Evolutionary conservation across 2,329 filamentous ascomycete species (phyloP), one percentile per base, ranked within the genome.

Genomic region (Phaeosphaeriaceae sp.): DNA sequence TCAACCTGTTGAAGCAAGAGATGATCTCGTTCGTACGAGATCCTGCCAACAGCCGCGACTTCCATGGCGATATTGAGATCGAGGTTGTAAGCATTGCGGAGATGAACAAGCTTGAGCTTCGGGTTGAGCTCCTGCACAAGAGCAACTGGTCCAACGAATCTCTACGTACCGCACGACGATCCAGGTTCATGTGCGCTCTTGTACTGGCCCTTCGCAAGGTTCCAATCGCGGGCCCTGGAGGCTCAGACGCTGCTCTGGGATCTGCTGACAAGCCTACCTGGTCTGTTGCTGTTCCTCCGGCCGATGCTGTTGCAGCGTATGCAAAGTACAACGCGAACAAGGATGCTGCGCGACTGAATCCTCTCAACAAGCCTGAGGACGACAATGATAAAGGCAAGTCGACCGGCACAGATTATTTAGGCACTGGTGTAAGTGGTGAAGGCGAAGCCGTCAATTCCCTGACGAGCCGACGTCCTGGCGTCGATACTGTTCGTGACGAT

Each of bases 111-210:
- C 83, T 98, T 51, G 86, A 91, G 68, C 86, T 99, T 54, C 88
- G 88, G 69, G 84, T 97, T 41, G 89, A 91, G 69, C 93, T 97
- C 73, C 88, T 90, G 72, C 93, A 98, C 84, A 98, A 98, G 76
- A 79, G 76, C 67, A 84, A 84, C 64, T 84, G 81, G 80, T 77
- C 80, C 27, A 84, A 97, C 78, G 94, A 97, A 67, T 84, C 86
- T 1, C 85, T 97, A 42, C 90, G 93, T 42, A 89, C 89, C 19
- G 86, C 90, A 7, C 88, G 93, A 52, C 89, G 94, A 60, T 96
- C 91, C 76, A 98, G 97, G 79, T 98, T 99, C 81, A 96, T 98
- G 88, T 97, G 93, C 73, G 95, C 95, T 0, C 83, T 99, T 57
- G 89, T 95, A 4, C 79, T 93, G 9, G 93, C 94, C 3, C 81